phyloP scores from a whole-genome alignment of 1,284 basidiomycete species.

The Xerocomus minutiporus region DNA sequence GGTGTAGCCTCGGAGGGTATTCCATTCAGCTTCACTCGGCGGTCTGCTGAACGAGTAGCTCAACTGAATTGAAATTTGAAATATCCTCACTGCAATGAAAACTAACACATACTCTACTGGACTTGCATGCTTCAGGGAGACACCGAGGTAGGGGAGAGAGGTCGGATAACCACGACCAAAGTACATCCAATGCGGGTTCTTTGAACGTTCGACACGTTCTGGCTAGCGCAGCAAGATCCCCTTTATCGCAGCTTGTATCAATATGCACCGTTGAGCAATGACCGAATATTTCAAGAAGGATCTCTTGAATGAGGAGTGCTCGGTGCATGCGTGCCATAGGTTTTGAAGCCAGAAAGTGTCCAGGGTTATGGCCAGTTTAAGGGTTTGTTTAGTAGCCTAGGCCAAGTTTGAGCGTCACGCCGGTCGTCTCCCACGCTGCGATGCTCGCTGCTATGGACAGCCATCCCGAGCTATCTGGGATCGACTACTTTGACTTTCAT shows the following conservation, averaged over 20 bases:
- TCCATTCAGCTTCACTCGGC: background rate
- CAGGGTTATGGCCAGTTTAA: too few species aligned
- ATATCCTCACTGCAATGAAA: background rate
- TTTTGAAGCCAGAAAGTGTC: too few species aligned
- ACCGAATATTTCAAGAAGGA: background rate
- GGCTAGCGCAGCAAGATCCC: background rate
- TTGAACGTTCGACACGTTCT: background rate
- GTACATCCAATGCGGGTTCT: background rate
- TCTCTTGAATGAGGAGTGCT: background rate
- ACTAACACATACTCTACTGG: background rate
- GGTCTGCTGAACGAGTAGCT: background rate
- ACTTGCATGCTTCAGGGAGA: background rate
- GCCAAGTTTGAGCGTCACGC: too few species aligned
- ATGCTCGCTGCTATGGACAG: too few species aligned
- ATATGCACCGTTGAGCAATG: background rate
- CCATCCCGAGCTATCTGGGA: too few species aligned
- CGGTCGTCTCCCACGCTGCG: too few species aligned
- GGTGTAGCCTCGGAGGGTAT: background rate
- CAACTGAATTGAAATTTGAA: background rate
- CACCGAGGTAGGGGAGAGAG: background rate
- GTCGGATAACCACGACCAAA: background rate
- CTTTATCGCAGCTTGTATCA: too few species aligned
- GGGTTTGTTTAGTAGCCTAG: too few species aligned
- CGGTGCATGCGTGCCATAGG: too few species aligned
- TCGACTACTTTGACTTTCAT: too few species aligned